Evolutionary conservation across 805 yeast genomes (phyloP), one percentile per base, ranked within the genome.

Genomic region (Starmerella vitae): DNA sequence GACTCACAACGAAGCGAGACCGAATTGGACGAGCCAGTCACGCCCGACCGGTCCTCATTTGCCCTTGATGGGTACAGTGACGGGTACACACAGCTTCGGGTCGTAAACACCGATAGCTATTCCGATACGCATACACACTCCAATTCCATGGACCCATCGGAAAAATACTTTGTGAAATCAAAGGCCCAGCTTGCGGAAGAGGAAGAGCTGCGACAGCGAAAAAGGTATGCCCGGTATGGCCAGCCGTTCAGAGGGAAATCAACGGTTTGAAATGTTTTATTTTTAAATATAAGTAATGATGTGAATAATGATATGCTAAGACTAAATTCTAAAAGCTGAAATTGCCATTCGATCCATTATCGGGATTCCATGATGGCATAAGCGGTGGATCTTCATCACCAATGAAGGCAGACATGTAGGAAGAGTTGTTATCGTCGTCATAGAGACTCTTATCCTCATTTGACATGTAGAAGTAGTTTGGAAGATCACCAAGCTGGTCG

Each of bases 171-270:
- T 20, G 48, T 49, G 14, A 50, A 50, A 24, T 43, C 48, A 4
- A 49, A 49, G 28, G 52, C 52, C 3, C 39, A 38, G 39, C 35
- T 48, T 3, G 52, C 52, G 7, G 48, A 42, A 24, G 49, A 49
- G 32, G 46, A 39, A n/a, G 50, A 46, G 24, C 40, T 26, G 34
- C 34, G 37, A 4, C 37, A 34, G 14, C 36, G 46, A 9, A 38
- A 30, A 10, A 41, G 50, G 24, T 47, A 47, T 25, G 43, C 45
- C 17, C 36, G 50, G 10, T 47, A 47, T 22, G 50, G 50, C 17
- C 50, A 47, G 13, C 24, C 36, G 9, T 39, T 41, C 29, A 30
- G 29, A n/a, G n/a, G n/a, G n/a, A n/a, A n/a, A n/a, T n/a, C n/a
- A n/a, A n/a, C n/a, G n/a, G n/a, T n/a, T n/a, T n/a, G n/a, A n/a